Base-by-base conservation (phyloP, 257 asterid species). In the Verbena officinalis region DNA sequence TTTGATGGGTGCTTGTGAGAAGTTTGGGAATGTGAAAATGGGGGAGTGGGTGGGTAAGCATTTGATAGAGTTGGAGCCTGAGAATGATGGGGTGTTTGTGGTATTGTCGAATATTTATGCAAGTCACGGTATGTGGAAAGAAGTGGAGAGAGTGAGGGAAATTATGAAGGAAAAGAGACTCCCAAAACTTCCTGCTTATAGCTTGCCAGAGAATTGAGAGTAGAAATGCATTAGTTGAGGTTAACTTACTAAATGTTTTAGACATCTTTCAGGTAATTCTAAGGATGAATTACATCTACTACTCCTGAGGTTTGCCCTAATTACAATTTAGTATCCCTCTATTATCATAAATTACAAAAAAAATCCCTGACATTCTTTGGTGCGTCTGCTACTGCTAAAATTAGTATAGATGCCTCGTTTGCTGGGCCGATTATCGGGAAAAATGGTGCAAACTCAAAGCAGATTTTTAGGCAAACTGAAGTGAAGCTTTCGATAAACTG, bases 1-100 rank as follows among this genome's bases (percentile, higher is more conserved):
- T 67, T 75, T 92, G 78, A 83, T 92, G 90, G 97, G 98, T 59
- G 97, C 94, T 9, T 90, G 94, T 68, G 97, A 93, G 83, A 93
- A 86, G 78, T 73, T 75, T 74, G 89, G 85, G 67, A 70, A 89
- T 81, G 96, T 89, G 49, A 55, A 80, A 60, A 78, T 90, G 84
- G 96, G 96, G 36, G 90, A 87, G 59, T 80, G 81, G 84, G 98
- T 86, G 63, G 94, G 88, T 49, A 77, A 78, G 79, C 90, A 83
- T 34, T 74, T 93, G 85, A 62, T 85, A 48, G 86, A 82, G 83
- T 40, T 93, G 75, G 97, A 93, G 53, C 95, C 97, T 2, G 81
- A 77, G 80, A 84, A 80, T 36, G 95, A 88, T 22, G 99, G 97
- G 48, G 95, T 77, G 1, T 90, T 73, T 65, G 96, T 87, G 50